Base-by-base conservation (phyloP, 2,329 filamentous ascomycete species). In the Chaetomium sp. region DNA sequence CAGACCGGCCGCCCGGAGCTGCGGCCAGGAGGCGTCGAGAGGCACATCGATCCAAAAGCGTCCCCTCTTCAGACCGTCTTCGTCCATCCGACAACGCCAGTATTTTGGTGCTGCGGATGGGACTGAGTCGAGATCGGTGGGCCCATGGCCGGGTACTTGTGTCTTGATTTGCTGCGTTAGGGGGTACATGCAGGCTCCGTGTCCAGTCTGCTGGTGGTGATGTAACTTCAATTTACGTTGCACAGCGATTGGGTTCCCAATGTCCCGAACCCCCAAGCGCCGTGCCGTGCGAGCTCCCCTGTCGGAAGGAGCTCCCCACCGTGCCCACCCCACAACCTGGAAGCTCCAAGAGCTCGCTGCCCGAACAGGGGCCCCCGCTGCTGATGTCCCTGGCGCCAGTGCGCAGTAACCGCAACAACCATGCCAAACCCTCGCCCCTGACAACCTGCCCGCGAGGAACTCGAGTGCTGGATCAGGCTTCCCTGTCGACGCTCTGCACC, bases 361-460 rank as follows among this genome's bases (percentile, higher is more conserved):
- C 3, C 19, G 19, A 14, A 49, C 57, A 57, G 50, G 58, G 59
- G 34, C 19, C 55, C 58, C 59, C 52, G 55, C 58, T 58, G 57
- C 38, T 41, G 33, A 36, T 37, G 47, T 48, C 49, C 57, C 59
- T 55, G 58, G 32, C 34, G 45, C 45, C 45, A 48, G 45, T 42
- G 53, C 36, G 41, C 41, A 63, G 60, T 53, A 59, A 59, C 62
- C 46, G 59, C 56, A 57, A 53, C 55, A 58, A 59, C 53, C 55
- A 55, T 41, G 54, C 47, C 19, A 14, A 41, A 35, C 50, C 56
- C 55, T 65, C 64, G 59, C 64, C 63, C 63, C 62, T 64, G 64
- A 64, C 64, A 65, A 65, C 64, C 61, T 45, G 43, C 32, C 19
- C 50, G 59, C 33, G 49, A 61, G 61, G 60, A 61, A 60, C 57